These are phyloP conservation scores for Schizophyllum amplum DNA, from an alignment of 1,284 basidiomycete genomes.

Conservation along the genomic window DNA sequence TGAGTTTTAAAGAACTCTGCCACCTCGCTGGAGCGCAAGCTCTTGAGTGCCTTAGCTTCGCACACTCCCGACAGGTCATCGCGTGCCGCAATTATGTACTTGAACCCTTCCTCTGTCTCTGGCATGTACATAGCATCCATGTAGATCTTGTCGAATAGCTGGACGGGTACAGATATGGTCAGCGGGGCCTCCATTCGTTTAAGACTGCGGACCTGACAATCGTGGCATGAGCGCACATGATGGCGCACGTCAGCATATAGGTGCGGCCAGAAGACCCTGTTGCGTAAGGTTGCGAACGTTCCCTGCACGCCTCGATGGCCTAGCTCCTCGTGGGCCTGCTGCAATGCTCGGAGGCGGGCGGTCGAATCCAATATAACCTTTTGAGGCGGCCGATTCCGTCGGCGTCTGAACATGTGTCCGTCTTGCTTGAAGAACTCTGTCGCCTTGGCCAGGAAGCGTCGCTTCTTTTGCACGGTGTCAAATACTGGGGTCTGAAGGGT, in stretches of 20 bases:
- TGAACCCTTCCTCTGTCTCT: background rate
- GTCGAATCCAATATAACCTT: slow-evolving; percentile 2
- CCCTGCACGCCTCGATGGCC: slow-evolving; percentile 1
- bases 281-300: background rate
- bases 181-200: slow-evolving; percentile 1
- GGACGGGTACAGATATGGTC: background rate
- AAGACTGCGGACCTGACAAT: background rate
- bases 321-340: slow-evolving; percentile 1
- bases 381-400: background rate
- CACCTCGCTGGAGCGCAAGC: slow-evolving; percentile 16
- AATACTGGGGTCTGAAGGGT: slow-evolving; percentile 1
- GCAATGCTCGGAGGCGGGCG: slow-evolving; percentile 1
- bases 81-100: slow-evolving; percentile 15
- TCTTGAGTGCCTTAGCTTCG: slow-evolving; percentile 19
- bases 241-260: slow-evolving; percentile 1
- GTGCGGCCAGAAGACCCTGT: slow-evolving; percentile 4
- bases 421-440: background rate
- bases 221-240: slow-evolving; percentile 2
- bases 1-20: slow-evolving; percentile 23
- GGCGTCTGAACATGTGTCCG: background rate
- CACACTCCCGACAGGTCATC: slow-evolving; percentile 21
- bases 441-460: slow-evolving; percentile 1
- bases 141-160: slow-evolving; percentile 4
- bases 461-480: background rate
- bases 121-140: slow-evolving; percentile 8